A percentile compares a stretch with the other conserved stretches of the same genome.
Conservation (phyloP, 352 stramenopile species). For the Globisporangium paddicum region DNA sequence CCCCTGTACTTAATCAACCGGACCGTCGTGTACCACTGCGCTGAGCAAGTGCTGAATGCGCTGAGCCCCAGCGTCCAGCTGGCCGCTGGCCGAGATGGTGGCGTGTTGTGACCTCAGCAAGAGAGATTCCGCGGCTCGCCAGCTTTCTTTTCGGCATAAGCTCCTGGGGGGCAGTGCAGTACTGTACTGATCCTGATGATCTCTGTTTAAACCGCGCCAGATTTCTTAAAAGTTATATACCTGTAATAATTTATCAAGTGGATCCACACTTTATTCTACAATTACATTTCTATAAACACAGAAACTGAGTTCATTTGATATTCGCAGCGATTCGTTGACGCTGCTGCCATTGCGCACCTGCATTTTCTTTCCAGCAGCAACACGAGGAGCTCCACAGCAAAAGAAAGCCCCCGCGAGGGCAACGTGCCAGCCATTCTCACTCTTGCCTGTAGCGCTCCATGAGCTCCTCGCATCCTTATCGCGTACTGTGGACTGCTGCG, state of each 20-base stretch:
- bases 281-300: neutral
- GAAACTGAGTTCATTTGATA: neutral
- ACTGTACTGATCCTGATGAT: constrained; percentile 7
- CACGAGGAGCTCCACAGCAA: neutral
- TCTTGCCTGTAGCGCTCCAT: neutral
- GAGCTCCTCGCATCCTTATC: neutral
- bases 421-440: neutral
- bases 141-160: neutral
- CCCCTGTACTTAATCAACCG: neutral
- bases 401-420: neutral
- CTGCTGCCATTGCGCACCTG: neutral
- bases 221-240: neutral
- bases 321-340: neutral
- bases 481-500: neutral
- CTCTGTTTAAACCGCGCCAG: neutral
- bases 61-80: neutral
- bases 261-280: neutral
- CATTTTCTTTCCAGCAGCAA: neutral
- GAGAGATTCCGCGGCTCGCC: neutral
- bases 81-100: neutral
- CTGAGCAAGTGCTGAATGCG: too few species aligned
- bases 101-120: neutral
- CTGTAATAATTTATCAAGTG: neutral
- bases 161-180: neutral
- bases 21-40: too few species aligned